These are phyloP conservation scores for Fragilaria crotonensis DNA, from an alignment of 108 stramenopile genomes.

Conservation along the genomic window DNA sequence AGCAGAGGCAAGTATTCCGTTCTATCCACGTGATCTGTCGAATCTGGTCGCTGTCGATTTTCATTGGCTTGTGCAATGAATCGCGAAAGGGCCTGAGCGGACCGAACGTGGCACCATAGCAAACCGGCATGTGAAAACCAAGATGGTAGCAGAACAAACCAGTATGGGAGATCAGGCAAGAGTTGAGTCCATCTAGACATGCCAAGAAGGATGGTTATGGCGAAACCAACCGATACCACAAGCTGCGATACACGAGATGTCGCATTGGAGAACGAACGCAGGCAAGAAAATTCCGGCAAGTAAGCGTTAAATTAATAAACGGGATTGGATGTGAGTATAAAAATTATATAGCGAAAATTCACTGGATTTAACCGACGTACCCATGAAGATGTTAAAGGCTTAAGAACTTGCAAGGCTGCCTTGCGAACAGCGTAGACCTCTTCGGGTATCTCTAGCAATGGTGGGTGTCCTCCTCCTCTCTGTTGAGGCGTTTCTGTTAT, in stretches of 20 bases:
- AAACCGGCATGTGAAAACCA: slow-evolving; percentile 73
- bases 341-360: slow-evolving; percentile 8
- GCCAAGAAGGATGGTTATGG: slow-evolving; percentile 55
- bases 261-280: not conserved
- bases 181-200: slow-evolving; percentile 61
- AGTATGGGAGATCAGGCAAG: slow-evolving; percentile 50
- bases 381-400: slow-evolving; percentile 80
- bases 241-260: no score
- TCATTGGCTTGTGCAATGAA: slow-evolving; percentile 81
- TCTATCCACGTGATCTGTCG: slow-evolving; percentile 74
- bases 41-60: slow-evolving; percentile 69
- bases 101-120: slow-evolving; percentile 51
- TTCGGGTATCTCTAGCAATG: slow-evolving; percentile 67
- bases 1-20: slow-evolving; percentile 79
- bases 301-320: not conserved
- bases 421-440: slow-evolving; percentile 77
- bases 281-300: not conserved
- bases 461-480: slow-evolving; percentile 10
- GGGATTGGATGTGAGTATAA: not conserved
- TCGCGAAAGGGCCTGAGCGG: slow-evolving; percentile 57
- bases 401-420: slow-evolving; percentile 63
- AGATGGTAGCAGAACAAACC: slow-evolving; percentile 69
- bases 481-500: not conserved
- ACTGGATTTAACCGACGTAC: slow-evolving; percentile 44
- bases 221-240: slow-evolving; percentile 68